Base-by-base conservation (phyloP, 148 eudicot genomes). In the Vaccinium myrtillus region DNA sequence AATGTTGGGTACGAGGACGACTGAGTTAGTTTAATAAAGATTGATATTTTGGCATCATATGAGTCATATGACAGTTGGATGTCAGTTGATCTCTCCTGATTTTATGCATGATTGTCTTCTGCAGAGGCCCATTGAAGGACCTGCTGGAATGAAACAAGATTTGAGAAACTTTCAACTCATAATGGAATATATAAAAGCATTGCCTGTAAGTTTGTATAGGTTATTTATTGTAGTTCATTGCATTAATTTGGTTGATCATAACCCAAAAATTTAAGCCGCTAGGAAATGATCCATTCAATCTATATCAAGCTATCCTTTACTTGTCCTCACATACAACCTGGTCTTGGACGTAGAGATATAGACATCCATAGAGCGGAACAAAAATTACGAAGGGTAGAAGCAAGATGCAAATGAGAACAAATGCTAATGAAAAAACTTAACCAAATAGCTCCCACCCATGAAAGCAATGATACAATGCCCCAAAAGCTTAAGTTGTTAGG, bases 181-280 rank as follows among this genome's bases (percentile, higher is more conserved):
- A 81, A 59, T 97, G 86, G 99, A 95, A 84, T 96, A 94, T 82
- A 92, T 96, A 51, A 96, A 96, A 89, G 99, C 98, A 80, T 90
- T 95, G 84, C 99, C 99, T 11, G 98, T 96, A 88, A 91, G 97
- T 91, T 69, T 39, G 4, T 53, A 9, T 55, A 15, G 8, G 53
- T 19, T 65, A 5, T 77, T 67, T 15, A 4, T 65, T 4, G 6
- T 81, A 56, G 76, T 59, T 55, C 53, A 27, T 63, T 50, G 61
- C 77, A 49, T 61, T 18, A 25, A 46, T 27, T 27, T 69, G 18
- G 32, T 69, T 69, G 74, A 69, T 69, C 39, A 69, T 30, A 6
- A 69, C 39, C 39, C 12, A 61, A n/a, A 61, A n/a, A n/a, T 25
- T 61, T 21, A 61, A 36, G 4, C 5, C 11, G 5, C 13, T 75